Evolutionary conservation across 1,284 basidiomycete genomes (phyloP), one percentile per base, ranked within the genome.

Genomic region (Trichosporon sp.): DNA sequence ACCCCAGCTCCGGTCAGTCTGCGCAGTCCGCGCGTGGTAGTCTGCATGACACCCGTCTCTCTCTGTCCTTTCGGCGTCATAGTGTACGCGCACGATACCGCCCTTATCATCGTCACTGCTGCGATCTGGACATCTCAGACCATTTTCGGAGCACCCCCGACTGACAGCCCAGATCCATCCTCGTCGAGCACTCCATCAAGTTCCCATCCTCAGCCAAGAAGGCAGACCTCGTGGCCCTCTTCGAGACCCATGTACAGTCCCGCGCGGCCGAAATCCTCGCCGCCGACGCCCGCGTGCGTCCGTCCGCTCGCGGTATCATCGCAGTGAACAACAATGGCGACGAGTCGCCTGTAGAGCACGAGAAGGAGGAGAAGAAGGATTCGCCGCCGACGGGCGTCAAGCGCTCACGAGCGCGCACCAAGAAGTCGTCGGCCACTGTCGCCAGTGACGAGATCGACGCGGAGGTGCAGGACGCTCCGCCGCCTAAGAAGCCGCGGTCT

Each of bases 151-250:
- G 23, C 33, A 32, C 13, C 49, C 25, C 49, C 46, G 52, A 16
- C 63, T 64, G n/a, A 64, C 63, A 32, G n/a, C 27, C 11, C 61
- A 68, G 66, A 14, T 63, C 61, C 25, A 59, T 68, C 19, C 62
- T 68, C n/a, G 32, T 63, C 44, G 89, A 89, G 73, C 91, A 98
- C 80, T 86, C 89, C 67, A 83, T 95, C 72, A 82, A 83, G 32
- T 91, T 89, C 79, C 86, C 90, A 6, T 85, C 88, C 3, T 86
- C 87, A 1, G 89, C 90, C 72, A 91, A 90, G 67, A 98, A 98
- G 80, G 83, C 88, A 6, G 92, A 91, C 71, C 86, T 98, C 25
- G 85, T 97, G 10, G 83, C 86, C 40, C 81, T 88, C 4, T 98
- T 94, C 80, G 86, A 92, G 65, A 83, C 87, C 34, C 84, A 91